A percentile compares a stretch with the other conserved stretches of the same genome.
Evolutionary conservation across 2,329 filamentous ascomycete species (phyloP).

Genomic region (Ampelomyces quisqualis): DNA sequence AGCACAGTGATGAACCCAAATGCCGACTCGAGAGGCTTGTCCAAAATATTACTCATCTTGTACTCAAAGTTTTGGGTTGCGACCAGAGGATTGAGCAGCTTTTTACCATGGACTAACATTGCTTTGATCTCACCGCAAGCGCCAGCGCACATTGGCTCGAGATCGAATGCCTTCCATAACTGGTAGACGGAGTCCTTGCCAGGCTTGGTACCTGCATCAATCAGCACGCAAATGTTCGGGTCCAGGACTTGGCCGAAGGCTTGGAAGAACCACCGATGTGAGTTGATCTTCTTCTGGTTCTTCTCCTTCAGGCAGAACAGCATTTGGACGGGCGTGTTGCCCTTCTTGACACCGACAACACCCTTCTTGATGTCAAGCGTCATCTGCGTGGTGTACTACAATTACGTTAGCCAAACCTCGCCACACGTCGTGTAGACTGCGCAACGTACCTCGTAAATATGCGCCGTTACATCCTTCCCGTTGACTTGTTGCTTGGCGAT

Average conservation of each 20-base stretch:
- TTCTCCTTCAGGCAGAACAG: slow-evolving; percentile 98
- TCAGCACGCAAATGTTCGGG: slow-evolving; percentile 93
- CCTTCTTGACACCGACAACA: slow-evolving; percentile 80
- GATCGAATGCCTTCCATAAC: slow-evolving; percentile 96
- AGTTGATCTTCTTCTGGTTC: slow-evolving; percentile 99
- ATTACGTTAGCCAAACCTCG: slow-evolving; percentile 15
- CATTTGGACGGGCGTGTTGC: slow-evolving; percentile 86
- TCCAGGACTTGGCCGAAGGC: slow-evolving; percentile 90
- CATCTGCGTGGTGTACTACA: slow-evolving; percentile 76
- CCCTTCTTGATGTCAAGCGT: slow-evolving; percentile 87
- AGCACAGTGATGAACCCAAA: slow-evolving; percentile 98
- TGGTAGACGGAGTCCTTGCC: slow-evolving; percentile 95
- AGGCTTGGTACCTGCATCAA: slow-evolving; percentile 94
- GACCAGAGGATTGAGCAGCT: slow-evolving; percentile 88
- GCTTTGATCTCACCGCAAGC: slow-evolving; percentile 99
- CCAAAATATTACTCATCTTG: slow-evolving; percentile 99
- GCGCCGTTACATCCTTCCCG: slow-evolving; percentile 90
- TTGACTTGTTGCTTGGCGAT: slow-evolving; percentile 99
- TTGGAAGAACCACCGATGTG: slow-evolving; percentile 98
- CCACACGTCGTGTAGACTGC: too few species aligned
- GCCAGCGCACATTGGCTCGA: slow-evolving; percentile 95
- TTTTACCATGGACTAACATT: slow-evolving; percentile 86
- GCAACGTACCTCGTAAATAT: slow-evolving; percentile 79
- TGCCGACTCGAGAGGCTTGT: slow-evolving; percentile 94
- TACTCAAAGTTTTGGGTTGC: slow-evolving; percentile 99